Evolutionary conservation across 768 basidiomycete genomes (phyloP), one percentile per base, ranked within the genome.

Genomic region (Lyophyllum semitale): DNA sequence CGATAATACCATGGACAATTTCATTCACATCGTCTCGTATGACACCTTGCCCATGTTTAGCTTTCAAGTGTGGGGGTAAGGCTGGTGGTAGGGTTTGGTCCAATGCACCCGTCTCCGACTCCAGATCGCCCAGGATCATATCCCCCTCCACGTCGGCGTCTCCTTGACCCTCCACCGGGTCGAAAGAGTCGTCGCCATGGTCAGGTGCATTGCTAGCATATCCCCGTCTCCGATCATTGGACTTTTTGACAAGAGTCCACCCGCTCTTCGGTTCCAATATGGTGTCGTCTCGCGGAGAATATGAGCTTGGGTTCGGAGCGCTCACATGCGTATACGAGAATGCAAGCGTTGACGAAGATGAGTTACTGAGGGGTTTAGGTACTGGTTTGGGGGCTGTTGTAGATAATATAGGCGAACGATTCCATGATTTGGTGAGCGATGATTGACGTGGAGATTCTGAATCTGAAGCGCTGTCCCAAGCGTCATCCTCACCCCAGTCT

Each of bases 401-500:
- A 29, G 72, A 61, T 5, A 67, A 58, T 8, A 68, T 60, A 15
- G 65, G 53, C 37, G 80, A 65, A 60, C 66, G 72, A 59, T 63
- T 74, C 78, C 78, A 79, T 17, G 77, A 70, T 64, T 71, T 74
- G n/a, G 77, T 68, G 40, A 81, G 62, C 9, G 79, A 77, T n/a
- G 80, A 78, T 54, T 78, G 82, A 61, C 77, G 80, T 53, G 81
- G 82, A 51, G 82, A 85, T 70, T 90, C 89, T 43, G 85, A 85
- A 72, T 93, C 91, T 17, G 90, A 92, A 48, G 81, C 78, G 63
- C 86, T 88, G 72, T 93, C 91, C 91, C 91, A 93, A 43, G 84
- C 89, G 67, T 93, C 91, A 66, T 93, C 91, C 67, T 91, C 90
- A n/a, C 74, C 88, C 87, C 89, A 88, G 50, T 91, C 88, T 32